phyloP scores from a whole-genome alignment of 208 protist genomes.

The Wallacemonas sp. region DNA sequence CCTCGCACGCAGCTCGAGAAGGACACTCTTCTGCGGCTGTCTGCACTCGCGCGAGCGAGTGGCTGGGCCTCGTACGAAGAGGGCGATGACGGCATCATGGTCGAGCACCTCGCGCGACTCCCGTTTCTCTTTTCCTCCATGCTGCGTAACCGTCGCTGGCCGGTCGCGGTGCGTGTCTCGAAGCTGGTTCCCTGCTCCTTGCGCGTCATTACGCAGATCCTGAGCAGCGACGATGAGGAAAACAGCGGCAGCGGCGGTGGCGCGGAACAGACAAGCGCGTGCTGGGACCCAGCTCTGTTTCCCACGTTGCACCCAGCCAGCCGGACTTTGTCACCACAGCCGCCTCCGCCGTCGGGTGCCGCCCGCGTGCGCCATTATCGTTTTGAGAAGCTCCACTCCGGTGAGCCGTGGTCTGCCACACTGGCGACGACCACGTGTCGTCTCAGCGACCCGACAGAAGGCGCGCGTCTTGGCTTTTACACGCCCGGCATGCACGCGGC shows the following conservation, averaged over 20 bases:
- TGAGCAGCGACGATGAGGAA: slow-evolving; percentile 5
- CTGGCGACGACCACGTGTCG: slow-evolving; percentile 11
- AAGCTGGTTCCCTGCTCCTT: slow-evolving; percentile 22
- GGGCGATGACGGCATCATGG: neutral
- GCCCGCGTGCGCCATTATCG: slow-evolving; percentile 27
- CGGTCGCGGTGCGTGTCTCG: slow-evolving; percentile 30
- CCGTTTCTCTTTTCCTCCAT: slow-evolving; percentile 16
- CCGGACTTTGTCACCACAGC: neutral
- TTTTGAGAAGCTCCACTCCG: slow-evolving; percentile 14
- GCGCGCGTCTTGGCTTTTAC: slow-evolving; percentile 35
- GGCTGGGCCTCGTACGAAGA: slow-evolving; percentile 26
- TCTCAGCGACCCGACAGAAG: slow-evolving; percentile 8
- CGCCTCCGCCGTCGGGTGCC: neutral
- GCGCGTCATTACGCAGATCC: slow-evolving; percentile 7
- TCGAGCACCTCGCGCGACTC: slow-evolving; percentile 23
- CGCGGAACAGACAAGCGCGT: too few relatives aligned
- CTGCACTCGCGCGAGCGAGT: slow-evolving; percentile 17
- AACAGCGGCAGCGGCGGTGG: too few relatives aligned
- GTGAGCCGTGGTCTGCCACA: slow-evolving; percentile 18
- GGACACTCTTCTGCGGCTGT: slow-evolving; percentile 8
- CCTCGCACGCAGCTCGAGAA: too few relatives aligned
- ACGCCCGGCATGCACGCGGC: slow-evolving; percentile 29
- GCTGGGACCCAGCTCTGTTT: neutral
- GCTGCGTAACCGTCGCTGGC: neutral
- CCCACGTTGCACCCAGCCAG: neutral